phyloP scores from a whole-genome alignment of 164 flowering plant species.

The Chloranthus sessilifolius region DNA sequence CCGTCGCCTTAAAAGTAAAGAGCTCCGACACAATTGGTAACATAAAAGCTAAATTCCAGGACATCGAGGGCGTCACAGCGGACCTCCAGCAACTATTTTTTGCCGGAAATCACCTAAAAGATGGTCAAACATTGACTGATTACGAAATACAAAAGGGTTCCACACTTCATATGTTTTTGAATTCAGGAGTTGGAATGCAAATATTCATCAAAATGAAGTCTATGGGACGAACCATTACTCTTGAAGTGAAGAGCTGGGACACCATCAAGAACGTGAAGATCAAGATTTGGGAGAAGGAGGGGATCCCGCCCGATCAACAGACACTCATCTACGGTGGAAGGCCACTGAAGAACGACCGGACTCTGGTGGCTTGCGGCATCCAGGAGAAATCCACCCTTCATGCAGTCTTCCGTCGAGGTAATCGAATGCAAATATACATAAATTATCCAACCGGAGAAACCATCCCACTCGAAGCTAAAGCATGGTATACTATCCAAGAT shows the following conservation, averaged over 20 bases:
- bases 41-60: constrained; percentile 12
- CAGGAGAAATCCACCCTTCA: constrained; percentile 8
- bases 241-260: constrained; percentile 17
- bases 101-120: constrained; percentile 10
- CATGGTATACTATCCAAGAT: constrained; percentile 10
- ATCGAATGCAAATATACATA: constrained; percentile 14
- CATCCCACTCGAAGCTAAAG: constrained; percentile 10
- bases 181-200: constrained; percentile 3
- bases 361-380: constrained; percentile 15
- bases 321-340: constrained; percentile 19
- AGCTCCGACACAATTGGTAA: constrained; percentile 14
- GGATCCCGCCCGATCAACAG: constrained; percentile 2
- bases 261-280: constrained; percentile 21
- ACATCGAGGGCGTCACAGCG: constrained; percentile 14
- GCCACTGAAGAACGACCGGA: constrained; percentile 18
- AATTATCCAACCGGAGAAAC: constrained; percentile 5
- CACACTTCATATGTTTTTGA: constrained; percentile 14
- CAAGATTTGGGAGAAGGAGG: constrained; percentile 16
- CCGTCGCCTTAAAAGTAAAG: constrained; percentile 17
- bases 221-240: constrained; percentile 2
- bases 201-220: constrained; percentile 13
- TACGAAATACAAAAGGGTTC: constrained; percentile 13
- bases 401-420: constrained; percentile 8
- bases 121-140: constrained; percentile 9
- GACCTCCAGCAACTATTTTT: constrained; percentile 16